A percentile compares a stretch with the other conserved stretches of the same genome.
phyloP scores from a whole-genome alignment of 371 early-diverging fungal species.

The Coemansia sp. region DNA sequence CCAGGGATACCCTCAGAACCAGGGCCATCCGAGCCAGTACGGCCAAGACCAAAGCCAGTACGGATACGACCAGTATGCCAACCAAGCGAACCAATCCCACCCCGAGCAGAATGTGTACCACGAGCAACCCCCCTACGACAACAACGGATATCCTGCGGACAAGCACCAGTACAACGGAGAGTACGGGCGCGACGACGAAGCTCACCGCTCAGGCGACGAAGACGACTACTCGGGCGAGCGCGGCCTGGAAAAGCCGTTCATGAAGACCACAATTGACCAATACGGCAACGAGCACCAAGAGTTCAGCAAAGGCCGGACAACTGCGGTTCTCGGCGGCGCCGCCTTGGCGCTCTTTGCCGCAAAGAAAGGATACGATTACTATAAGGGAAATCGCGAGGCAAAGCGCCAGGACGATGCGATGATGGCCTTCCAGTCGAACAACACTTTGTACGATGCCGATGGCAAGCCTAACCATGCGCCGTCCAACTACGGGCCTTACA shows the following conservation, averaged over 20 bases:
- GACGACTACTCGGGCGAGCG: constrained; percentile 23
- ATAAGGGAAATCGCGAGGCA: constrained; percentile 15
- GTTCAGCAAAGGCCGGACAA: constrained; percentile 5
- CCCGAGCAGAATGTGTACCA: not conserved
- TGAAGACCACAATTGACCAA: constrained; percentile 24
- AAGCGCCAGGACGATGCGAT: constrained; percentile 4
- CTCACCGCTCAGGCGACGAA: not conserved
- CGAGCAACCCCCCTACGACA: not conserved
- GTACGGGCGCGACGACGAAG: not conserved
- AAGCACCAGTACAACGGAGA: not conserved
- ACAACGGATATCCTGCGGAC: not conserved
- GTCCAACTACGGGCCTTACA: constrained; percentile 2
- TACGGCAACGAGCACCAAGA: constrained; percentile 21
- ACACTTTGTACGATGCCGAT: not conserved
- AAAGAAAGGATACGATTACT: constrained; percentile 12
- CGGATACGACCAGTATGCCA: constrained; percentile 3
- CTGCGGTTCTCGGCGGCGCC: constrained; percentile 5
- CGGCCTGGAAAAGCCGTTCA: constrained; percentile 33
- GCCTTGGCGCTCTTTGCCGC: constrained; percentile 1
- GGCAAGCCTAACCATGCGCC: not conserved
- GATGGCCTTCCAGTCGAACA: not conserved
- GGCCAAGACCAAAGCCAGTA: constrained; percentile 6
- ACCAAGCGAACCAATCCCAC: constrained; percentile 2
- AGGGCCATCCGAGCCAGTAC: not conserved
- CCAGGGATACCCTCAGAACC: too few species aligned